A percentile compares a stretch with the other conserved stretches of the same genome.
These are phyloP conservation scores for Picochlorum costavermella DNA, from an alignment of 139 green algal species.

Conservation along the genomic window DNA sequence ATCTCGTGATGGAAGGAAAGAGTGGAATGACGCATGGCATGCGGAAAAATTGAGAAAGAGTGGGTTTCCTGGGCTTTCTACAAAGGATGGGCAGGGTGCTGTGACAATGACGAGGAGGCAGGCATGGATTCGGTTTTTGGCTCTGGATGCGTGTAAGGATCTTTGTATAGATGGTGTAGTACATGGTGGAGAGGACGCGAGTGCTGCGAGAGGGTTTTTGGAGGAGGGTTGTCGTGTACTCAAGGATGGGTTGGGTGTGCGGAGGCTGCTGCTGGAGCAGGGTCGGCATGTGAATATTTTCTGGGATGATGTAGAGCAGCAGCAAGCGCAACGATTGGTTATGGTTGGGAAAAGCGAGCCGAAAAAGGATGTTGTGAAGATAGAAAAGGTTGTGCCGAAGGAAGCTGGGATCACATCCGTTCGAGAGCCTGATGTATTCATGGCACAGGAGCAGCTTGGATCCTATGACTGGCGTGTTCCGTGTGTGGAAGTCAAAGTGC, in stretches of 20 bases:
- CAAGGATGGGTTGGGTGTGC: conserved; percentile 25
- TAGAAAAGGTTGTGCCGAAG: too few relatives aligned
- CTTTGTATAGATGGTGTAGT: conserved; percentile 33
- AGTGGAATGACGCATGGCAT: too few relatives aligned
- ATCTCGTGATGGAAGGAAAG: too few relatives aligned
- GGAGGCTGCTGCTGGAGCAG: conserved; percentile 30
- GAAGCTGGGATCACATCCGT: too few relatives aligned
- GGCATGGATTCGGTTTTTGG: conserved; percentile 42
- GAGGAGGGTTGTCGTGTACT: conserved; percentile 26
- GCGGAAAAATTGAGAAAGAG: too few relatives aligned
- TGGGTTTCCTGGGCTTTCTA: neutral
- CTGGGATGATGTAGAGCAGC: conserved; percentile 11
- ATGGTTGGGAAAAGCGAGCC: too few relatives aligned
- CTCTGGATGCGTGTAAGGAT: conserved; percentile 39
- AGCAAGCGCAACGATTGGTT: neutral
- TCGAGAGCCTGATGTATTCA: too few relatives aligned
- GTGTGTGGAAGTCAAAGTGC: neutral
- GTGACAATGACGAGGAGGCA: conserved; percentile 36
- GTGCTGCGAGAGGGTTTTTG: conserved; percentile 28
- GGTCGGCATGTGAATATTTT: conserved; percentile 1
- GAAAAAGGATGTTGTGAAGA: too few relatives aligned
- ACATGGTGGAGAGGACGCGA: neutral
- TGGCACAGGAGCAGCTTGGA: too few relatives aligned
- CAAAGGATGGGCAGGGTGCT: conserved; percentile 11
- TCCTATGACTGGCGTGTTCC: neutral